Conservation (phyloP, 1,284 basidiomycete genomes). For the Chalciporus sp. region DNA sequence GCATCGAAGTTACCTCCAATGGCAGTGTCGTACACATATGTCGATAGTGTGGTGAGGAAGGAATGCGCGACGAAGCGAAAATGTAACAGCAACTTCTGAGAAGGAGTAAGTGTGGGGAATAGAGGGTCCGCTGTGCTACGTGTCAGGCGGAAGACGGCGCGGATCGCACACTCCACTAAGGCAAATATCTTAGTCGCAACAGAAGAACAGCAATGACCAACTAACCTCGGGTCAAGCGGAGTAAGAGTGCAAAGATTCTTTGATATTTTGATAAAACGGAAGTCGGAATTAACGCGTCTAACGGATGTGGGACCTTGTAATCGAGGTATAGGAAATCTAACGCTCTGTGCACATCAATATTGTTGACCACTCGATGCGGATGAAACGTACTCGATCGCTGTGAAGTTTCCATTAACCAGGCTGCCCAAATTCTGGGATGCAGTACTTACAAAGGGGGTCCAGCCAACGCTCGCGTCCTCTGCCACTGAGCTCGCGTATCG, state of each 20-base stretch:
- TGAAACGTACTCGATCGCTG: conserved; percentile 31
- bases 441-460: conserved; percentile 69
- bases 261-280: conserved; percentile 83
- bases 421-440: not conserved
- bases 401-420: conserved; percentile 10
- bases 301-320: conserved; percentile 76
- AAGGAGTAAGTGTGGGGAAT: conserved; percentile 59
- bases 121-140: conserved; percentile 44
- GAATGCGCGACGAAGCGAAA: conserved; percentile 75
- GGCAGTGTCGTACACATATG: conserved; percentile 76
- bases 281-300: conserved; percentile 70
- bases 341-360: conserved; percentile 54
- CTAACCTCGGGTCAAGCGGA: conserved; percentile 76
- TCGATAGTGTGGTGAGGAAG: conserved; percentile 65
- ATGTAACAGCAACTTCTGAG: conserved; percentile 58
- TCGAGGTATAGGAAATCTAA: conserved; percentile 87
- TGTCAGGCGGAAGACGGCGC: conserved; percentile 67
- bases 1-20: conserved; percentile 75
- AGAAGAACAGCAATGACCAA: not conserved
- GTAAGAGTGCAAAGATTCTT: conserved; percentile 74
- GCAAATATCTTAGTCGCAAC: conserved; percentile 1
- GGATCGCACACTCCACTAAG: conserved; percentile 71
- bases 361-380: conserved; percentile 53
- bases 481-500: conserved; percentile 71
- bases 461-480: conserved; percentile 73